A percentile compares a stretch with the other conserved stretches of the same genome.
Evolutionary conservation across 1,284 basidiomycete species (phyloP).

Genomic region (Apiotrichum akiyoshidainum): DNA sequence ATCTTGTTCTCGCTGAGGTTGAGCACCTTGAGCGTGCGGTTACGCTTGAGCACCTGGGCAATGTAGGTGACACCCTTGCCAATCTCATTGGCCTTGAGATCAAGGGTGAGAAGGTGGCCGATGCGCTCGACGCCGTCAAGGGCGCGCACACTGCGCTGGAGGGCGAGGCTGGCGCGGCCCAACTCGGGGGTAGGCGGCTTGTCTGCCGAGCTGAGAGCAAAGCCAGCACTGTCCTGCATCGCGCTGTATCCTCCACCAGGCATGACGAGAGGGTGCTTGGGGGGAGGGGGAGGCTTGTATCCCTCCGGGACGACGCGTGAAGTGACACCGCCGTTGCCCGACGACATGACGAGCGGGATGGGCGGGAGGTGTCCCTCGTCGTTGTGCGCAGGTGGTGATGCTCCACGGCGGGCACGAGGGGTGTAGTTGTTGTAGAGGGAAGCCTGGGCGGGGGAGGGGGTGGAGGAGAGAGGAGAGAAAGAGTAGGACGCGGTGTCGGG

Average conservation of each 20-base stretch:
- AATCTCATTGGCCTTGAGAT: conserved; percentile 88
- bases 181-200: conserved; percentile 15
- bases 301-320: conserved; percentile 58
- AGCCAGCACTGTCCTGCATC: conserved; percentile 30
- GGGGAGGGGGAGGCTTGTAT: conserved; percentile 37
- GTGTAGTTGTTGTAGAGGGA: conserved; percentile 4
- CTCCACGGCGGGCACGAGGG: conserved; percentile 6
- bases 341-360: conserved; percentile 64
- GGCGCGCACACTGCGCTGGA: conserved; percentile 68
- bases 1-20: conserved; percentile 93
- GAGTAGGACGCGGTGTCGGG: conserved; percentile 58
- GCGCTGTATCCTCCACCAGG: conserved; percentile 32
- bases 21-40: conserved; percentile 87
- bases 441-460: background rate
- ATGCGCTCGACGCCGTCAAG: conserved; percentile 78
- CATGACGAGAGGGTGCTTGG: conserved; percentile 38
- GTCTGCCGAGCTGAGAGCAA: conserved; percentile 13
- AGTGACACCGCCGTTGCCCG: conserved; percentile 71
- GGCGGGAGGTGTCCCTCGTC: conserved; percentile 33
- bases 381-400: conserved; percentile 3
- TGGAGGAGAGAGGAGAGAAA: conserved; percentile 47
- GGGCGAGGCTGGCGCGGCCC: conserved; percentile 40
- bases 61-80: conserved; percentile 83
- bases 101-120: conserved; percentile 80
- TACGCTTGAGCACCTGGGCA: conserved; percentile 91